Base-by-base conservation (phyloP, 306 rosid species). In the barrel medic (Medicago truncatula) region DNA sequence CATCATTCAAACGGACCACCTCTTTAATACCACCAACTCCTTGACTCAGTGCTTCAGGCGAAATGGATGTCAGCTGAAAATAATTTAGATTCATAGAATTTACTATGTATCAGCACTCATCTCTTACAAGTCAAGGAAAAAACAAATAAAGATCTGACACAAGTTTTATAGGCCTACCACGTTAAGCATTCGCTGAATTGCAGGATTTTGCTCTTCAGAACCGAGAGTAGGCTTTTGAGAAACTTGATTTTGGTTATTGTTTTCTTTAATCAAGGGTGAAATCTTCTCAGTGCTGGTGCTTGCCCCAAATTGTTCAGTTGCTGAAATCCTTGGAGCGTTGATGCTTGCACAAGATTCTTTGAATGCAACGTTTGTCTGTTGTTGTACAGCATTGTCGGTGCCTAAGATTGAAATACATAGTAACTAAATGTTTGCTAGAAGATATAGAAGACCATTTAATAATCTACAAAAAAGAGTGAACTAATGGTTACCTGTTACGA, bases 1-100 rank as follows among this genome's bases (percentile, higher is more conserved):
- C 10, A 76, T 85, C 86, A 41, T 61, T 47, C 66, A 57, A 63
- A 73, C 6, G 4, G 13, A 82, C 67, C 17, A 58, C 39, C 1
- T 60, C 56, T 73, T 20, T 41, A 8, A 85, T 56, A 10, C 74
- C 75, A 65, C 12, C 13, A 59, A 70, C 2, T 25, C 79, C 54
- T 39, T 75, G 61, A 25, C 61, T 74, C 38, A 77, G 57, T 18
- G 80, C 56, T 80, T 80, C 20, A 8, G 70, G 25, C 46, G 87
- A 77, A 36, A 77, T 53, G n/a, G 20, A 56, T 43, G 50, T 43
- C 50, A 77, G n/a, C 89, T 86, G 83, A 40, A 83, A 80, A 34
- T 8, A 44, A 65, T 34, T 54, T 58, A 76, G 28, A 68, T 23
- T 58, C 12, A 41, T 5, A 65, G 15, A 58, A 70, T 50, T 65